Conservation (phyloP, 2,329 filamentous ascomycete genomes). For the Epichloe glyceriae region DNA sequence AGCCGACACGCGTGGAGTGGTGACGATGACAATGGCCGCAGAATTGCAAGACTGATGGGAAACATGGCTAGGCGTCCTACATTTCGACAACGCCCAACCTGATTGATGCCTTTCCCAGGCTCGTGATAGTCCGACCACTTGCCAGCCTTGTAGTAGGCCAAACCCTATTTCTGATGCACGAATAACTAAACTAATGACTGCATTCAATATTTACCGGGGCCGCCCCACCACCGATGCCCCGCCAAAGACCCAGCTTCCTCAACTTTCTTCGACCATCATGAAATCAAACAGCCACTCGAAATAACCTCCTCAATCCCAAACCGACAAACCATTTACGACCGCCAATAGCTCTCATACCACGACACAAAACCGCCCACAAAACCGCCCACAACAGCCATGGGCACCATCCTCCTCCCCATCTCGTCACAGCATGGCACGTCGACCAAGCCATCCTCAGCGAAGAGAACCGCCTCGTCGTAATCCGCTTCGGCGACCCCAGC, state of each 20-base stretch:
- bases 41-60: background rate
- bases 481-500: constrained; percentile 60
- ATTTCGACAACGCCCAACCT: background rate
- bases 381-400: constrained; percentile 29
- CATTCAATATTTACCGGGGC: background rate
- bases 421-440: constrained; percentile 91
- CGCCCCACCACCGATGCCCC: background rate
- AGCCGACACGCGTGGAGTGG: background rate
- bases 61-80: background rate
- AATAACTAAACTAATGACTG: background rate
- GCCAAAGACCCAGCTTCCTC: background rate
- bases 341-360: background rate
- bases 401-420: constrained; percentile 83
- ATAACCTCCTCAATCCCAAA: too few species aligned
- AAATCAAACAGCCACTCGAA: too few species aligned
- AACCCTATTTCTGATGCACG: background rate
- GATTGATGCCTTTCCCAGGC: background rate
- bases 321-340: too few species aligned
- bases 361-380: background rate
- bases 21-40: background rate
- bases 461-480: constrained; percentile 84
- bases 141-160: too few species aligned
- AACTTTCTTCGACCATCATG: background rate
- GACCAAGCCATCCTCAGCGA: constrained; percentile 85
- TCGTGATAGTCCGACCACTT: too few species aligned